These are phyloP conservation scores for Phanerodontia chrysosporium DNA, from an alignment of 768 basidiomycete species.

Conservation along the genomic window DNA sequence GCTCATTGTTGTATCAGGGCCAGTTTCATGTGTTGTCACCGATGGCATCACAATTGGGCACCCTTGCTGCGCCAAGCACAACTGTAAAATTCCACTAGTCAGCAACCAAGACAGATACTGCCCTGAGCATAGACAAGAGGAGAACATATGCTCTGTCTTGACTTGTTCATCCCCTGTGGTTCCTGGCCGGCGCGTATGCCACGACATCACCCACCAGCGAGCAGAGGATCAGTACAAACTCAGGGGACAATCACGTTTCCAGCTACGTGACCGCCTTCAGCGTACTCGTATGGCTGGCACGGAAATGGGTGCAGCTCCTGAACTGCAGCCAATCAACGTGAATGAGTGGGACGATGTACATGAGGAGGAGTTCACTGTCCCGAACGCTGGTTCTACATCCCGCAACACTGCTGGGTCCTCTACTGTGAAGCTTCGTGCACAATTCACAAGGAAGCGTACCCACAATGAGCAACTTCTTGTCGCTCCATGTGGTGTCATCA, in stretches of 20 bases:
- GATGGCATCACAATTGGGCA: conserved; percentile 27
- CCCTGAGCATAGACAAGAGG: neutral
- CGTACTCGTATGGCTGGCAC: neutral
- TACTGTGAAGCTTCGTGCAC: neutral
- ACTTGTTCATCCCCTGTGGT: conserved; percentile 11
- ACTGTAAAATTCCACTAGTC: conserved; percentile 14
- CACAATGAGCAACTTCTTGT: conserved; percentile 28
- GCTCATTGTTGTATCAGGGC: neutral
- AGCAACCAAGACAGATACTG: neutral
- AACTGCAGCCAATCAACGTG: neutral
- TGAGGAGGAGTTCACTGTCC: neutral
- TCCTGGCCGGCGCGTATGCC: neutral
- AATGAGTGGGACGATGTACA: neutral
- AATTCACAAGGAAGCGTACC: conserved; percentile 21
- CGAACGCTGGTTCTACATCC: neutral
- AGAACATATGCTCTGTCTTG: conserved; percentile 11
- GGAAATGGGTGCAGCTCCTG: neutral
- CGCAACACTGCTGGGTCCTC: neutral
- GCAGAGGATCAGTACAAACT: neutral
- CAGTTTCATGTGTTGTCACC: conserved; percentile 14
- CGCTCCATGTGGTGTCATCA: conserved; percentile 18
- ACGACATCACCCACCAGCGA: neutral
- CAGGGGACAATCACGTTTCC: conserved; percentile 1
- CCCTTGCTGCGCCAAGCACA: conserved; percentile 20
- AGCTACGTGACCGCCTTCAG: conserved; percentile 5